Evolutionary conservation across 345 rosid species (phyloP), one percentile per base, ranked within the genome.

Genomic region (Populus tremula): DNA sequence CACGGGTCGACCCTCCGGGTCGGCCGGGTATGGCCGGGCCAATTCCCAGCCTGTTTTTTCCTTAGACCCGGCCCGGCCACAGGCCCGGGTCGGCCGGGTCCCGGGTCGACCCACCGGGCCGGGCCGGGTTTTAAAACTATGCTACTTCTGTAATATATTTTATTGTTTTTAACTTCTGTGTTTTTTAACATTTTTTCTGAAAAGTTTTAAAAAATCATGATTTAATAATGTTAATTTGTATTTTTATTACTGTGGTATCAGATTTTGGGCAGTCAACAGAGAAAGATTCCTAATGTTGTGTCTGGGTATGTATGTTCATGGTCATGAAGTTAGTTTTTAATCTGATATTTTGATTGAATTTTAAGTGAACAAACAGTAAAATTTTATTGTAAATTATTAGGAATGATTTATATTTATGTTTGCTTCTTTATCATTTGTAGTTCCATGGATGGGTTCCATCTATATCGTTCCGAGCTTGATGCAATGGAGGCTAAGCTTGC

Each of bases 401-500:
- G 21, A 20, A 70, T 41, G 13, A 53, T 72, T 56, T 35, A 31
- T 73, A 2, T 43, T 43, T 74, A 67, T 33, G 18, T 12, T 74
- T 56, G 64, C 25, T 36, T 36, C 35, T 36, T 14, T 75, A 64
- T 14, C 54, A 71, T 71, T 75, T 69, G 72, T 84, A 93, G 99
- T 67, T 83, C 85, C 77, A 93, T 96, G 98, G 97, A 90, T 87
- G 98, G 99, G 29, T 96, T 96, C 82, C 99, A 91, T 88, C 85
- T 93, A 43, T 96, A 91, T 82, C 90, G 95, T 72, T 91, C 92
- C 21, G 93, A 91, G 84, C 91, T 96, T 38, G 97, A 93, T 88
- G 94, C 93, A 23, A 93, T 93, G 99, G 93, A 96, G 98, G 99
- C 89, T 81, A 84, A 77, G 63, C 81, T 73, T 80, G 62, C 59